Conservation (phyloP, 257 asterid species). For the Cordia subcordata region DNA sequence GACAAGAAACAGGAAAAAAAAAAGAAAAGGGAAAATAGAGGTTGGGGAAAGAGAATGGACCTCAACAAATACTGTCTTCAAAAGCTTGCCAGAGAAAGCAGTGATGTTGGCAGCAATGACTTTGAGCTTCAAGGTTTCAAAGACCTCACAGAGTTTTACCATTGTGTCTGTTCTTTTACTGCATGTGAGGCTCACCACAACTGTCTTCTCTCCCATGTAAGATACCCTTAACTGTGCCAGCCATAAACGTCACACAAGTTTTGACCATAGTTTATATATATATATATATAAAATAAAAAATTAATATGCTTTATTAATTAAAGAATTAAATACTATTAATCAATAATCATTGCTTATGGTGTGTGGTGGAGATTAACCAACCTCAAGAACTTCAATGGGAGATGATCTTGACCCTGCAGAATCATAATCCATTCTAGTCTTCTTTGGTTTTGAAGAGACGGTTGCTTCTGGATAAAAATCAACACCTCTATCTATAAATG, state of each 20-base stretch:
- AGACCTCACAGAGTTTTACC: constrained; percentile 69
- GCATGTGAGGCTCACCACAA: constrained; percentile 77
- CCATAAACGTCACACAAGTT: not conserved
- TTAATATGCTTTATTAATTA: not conserved
- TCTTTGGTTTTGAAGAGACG: constrained; percentile 37
- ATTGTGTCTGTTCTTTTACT: constrained; percentile 67
- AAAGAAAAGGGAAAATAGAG: not conserved
- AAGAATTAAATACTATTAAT: not conserved
- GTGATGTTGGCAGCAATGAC: constrained; percentile 65
- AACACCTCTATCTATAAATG: constrained; percentile 6
- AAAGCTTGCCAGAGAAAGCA: constrained; percentile 57
- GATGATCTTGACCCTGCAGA: constrained; percentile 27
- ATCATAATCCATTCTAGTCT: constrained; percentile 33
- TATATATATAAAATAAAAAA: not conserved
- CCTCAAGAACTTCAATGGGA: constrained; percentile 76
- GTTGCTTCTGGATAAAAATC: constrained; percentile 39
- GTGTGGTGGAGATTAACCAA: constrained; percentile 2
- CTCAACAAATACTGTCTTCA: constrained; percentile 72
- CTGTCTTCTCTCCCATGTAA: constrained; percentile 57
- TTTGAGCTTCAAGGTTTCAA: constrained; percentile 71
- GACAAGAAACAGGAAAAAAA: not conserved
- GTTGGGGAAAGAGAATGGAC: constrained; percentile 24
- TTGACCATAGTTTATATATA: too few species aligned
- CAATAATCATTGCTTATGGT: not conserved
- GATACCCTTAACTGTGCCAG: constrained; percentile 55